Conservation (phyloP, 129 eudicot genomes). For the Arctium minus region DNA sequence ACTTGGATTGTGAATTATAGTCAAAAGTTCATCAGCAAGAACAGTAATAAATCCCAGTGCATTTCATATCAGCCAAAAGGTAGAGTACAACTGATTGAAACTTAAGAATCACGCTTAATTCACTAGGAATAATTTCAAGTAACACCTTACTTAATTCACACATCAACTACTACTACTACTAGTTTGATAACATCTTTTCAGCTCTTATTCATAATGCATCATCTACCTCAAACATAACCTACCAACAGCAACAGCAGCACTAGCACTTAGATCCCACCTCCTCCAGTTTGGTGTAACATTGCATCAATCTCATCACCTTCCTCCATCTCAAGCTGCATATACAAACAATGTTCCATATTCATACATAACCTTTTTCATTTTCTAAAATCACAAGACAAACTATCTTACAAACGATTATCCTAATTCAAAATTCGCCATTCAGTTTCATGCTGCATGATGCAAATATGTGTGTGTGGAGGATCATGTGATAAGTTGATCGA, state of each 20-base stretch:
- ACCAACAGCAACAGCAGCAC: background rate
- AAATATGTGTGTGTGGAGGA: background rate
- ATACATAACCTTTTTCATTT: background rate
- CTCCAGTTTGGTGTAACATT: slow-evolving; percentile 59
- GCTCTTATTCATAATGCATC: slow-evolving; percentile 24
- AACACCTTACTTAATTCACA: background rate
- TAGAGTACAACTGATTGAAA: background rate
- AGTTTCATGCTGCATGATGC: too few species aligned
- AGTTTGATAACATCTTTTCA: slow-evolving; percentile 6
- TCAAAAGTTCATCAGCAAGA: background rate
- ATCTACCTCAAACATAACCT: background rate
- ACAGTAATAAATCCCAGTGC: background rate
- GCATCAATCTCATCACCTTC: slow-evolving; percentile 60
- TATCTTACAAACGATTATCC: too few species aligned
- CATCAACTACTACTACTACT: background rate
- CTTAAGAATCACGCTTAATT: background rate
- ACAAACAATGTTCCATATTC: background rate
- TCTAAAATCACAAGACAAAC: background rate
- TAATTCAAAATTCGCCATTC: too few species aligned
- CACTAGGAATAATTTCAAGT: background rate
- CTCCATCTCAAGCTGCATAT: slow-evolving; percentile 52
- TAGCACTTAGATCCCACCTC: slow-evolving; percentile 25
- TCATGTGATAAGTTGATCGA: background rate
- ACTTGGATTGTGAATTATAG: background rate
- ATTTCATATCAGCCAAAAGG: background rate